These are phyloP conservation scores for Plantago coronopus DNA, from an alignment of 305 asterid species.

Conservation along the genomic window DNA sequence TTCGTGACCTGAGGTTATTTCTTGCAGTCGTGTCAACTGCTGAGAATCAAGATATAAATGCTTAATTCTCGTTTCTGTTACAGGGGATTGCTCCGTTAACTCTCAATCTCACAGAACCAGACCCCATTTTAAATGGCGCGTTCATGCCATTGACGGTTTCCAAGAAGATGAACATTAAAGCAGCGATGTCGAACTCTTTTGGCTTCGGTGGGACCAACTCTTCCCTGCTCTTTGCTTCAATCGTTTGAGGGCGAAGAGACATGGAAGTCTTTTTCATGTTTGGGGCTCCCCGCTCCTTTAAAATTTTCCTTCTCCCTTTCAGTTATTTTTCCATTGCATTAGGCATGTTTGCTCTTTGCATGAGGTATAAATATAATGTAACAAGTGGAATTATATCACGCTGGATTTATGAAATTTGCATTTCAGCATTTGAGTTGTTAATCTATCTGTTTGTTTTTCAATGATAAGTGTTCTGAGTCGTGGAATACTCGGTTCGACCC, in stretches of 20 bases:
- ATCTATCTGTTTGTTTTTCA: no score
- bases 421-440: no score
- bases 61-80: constrained; percentile 19
- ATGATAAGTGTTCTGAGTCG: no score
- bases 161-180: constrained; percentile 65
- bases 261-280: no score
- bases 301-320: not conserved
- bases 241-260: constrained; percentile 26
- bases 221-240: constrained; percentile 67
- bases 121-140: constrained; percentile 54
- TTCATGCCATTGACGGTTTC: constrained; percentile 76
- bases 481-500: no score
- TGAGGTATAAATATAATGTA: no score
- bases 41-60: constrained; percentile 4
- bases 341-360: no score
- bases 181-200: constrained; percentile 89
- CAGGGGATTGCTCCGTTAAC: constrained; percentile 86
- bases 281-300: no score
- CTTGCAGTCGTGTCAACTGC: not conserved
- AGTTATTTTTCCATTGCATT: no score
- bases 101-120: constrained; percentile 67
- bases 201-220: constrained; percentile 98
- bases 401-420: no score
- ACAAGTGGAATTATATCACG: no score
- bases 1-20: not conserved